These are phyloP conservation scores for Podospora tetraspora DNA, from an alignment of 495 filamentous ascomycete species.

Conservation along the genomic window DNA sequence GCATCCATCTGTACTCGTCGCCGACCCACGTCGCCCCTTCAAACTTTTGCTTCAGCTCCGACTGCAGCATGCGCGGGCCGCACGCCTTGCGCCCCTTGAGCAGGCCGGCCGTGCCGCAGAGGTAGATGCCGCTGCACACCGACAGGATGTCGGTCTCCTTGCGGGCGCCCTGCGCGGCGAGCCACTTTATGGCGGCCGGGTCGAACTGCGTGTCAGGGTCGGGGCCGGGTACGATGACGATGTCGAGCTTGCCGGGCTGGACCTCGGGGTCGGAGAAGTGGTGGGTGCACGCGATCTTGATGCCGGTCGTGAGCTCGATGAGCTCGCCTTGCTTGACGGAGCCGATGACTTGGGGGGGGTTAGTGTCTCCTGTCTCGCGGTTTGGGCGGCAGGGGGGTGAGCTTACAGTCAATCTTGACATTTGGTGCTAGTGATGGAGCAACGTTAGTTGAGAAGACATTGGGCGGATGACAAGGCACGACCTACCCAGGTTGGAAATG, in stretches of 20 bases:
- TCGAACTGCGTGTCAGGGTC: slow-evolving; percentile 36
- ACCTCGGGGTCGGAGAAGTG: slow-evolving; percentile 40
- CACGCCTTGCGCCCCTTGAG: slow-evolving; percentile 44
- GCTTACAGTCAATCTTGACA: slow-evolving; percentile 35
- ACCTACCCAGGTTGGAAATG: slow-evolving; percentile 27
- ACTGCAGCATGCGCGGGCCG: slow-evolving; percentile 48
- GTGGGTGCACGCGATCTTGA: slow-evolving; percentile 36
- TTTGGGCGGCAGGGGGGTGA: background rate
- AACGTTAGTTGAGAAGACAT: background rate
- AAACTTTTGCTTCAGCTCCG: slow-evolving; percentile 38
- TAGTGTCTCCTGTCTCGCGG: background rate
- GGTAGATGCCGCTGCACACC: slow-evolving; percentile 50
- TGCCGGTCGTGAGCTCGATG: slow-evolving; percentile 34
- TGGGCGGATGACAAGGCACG: background rate
- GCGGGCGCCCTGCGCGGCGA: slow-evolving; percentile 37
- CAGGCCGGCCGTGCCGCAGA: slow-evolving; percentile 48
- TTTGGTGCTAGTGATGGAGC: slow-evolving; percentile 23
- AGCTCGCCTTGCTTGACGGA: slow-evolving; percentile 24
- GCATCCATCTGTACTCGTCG: slow-evolving; percentile 43
- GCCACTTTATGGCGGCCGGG: slow-evolving; percentile 39
- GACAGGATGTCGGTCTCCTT: slow-evolving; percentile 43
- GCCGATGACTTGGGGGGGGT: slow-evolving; percentile 33
- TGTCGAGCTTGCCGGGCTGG: slow-evolving; percentile 46
- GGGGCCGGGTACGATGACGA: slow-evolving; percentile 50
- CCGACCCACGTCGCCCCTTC: slow-evolving; percentile 44